Evolutionary conservation across 106 monocot species (phyloP), one percentile per base, ranked within the genome.

Genomic region (Iris macrosiphon): DNA sequence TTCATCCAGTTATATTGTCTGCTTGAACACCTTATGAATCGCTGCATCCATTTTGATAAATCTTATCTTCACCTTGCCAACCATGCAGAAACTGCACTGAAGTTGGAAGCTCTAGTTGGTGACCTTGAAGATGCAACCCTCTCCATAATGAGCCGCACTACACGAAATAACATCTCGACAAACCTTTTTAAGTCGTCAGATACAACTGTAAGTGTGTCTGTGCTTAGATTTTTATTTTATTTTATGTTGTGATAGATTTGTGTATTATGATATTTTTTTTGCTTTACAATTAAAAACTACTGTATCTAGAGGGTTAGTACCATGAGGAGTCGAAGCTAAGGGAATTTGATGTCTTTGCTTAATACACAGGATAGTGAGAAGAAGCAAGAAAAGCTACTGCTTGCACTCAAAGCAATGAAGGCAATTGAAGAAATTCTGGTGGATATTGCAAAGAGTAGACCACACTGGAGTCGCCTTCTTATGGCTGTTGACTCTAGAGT

Each of bases 61-160:
- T 16, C 4, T n/a, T n/a, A n/a, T n/a, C n/a, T n/a, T n/a, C n/a
- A n/a, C 31, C 26, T 32, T 62, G 30, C 31, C 34, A 41, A 58
- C 12, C 40, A 73, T 84, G 69, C 80, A 89, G 89, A 84, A 62
- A 74, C 76, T 55, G 49, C 74, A 15, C 60, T 89, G 49, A 65
- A 56, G 44, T 45, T 89, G 46, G 89, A 89, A 65, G 59, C 52
- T 59, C 62, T 89, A 53, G 80, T 89, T 18, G 89, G 89, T 32
- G 75, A 89, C 49, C 73, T 89, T 60, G 89, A 89, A 80, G 89
- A 89, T 77, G 58, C 73, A 42, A 39, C 80, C 8, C 71, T 77
- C 30, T 59, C 74, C 14, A 52, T 80, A n/a, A 57, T 80, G 53
- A 69, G 69, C 7, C 70, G 72, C 32, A 63, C 67, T 46, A 52